Base-by-base conservation (phyloP, 352 stramenopile species). In the Phytophthora cactorum region DNA sequence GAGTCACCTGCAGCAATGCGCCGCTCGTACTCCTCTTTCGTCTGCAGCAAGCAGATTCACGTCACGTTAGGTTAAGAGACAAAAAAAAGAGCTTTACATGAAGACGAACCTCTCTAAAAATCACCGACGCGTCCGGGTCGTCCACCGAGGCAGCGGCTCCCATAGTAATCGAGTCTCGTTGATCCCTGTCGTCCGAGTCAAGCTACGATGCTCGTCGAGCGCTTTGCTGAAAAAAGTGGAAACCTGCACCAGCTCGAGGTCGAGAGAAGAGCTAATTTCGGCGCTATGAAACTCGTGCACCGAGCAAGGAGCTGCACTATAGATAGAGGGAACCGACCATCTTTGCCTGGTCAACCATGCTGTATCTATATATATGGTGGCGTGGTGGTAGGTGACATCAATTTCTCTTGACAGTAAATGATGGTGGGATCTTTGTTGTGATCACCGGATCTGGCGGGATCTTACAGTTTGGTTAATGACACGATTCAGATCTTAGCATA, bases 21-120 rank as follows among this genome's bases (percentile, higher is more conserved):
- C 32, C 71, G 74, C 3, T 75, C 46, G 31, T 84, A 86, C 45
- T 86, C 78, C 31, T 81, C 31, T 34, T 68, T 75, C 14, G 68
- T 75, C 68, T 75, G 22, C 8, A 66, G 2, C 27, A 12, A 52
- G 28, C 29, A 22, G 22, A 22, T 22, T 22, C 22, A 22, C 22
- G 22, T 22, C 6, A 22, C 5, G 22, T 38, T 5, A 53, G 12
- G 27, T 27, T 22, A 56, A 34, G 43, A 5, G 9, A 39, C 17
- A 41, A 47, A 28, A 44, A 10, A 56, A 59, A 52, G 27, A 22
- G 22, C 22, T n/a, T 31, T 17, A 22, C 5, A 41, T 29, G 12
- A 29, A 15, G 25, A 63, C 67, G 4, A 52, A 75, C 67, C 67
- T 71, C 54, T 67, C 28, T 44, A 32, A 66, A 66, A 27, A 75